Percentiles rank a stretch among this genome's conserved stretches.
Conservation (phyloP, 2,329 filamentous ascomycete genomes). For the Ophiostoma perfectum region DNA sequence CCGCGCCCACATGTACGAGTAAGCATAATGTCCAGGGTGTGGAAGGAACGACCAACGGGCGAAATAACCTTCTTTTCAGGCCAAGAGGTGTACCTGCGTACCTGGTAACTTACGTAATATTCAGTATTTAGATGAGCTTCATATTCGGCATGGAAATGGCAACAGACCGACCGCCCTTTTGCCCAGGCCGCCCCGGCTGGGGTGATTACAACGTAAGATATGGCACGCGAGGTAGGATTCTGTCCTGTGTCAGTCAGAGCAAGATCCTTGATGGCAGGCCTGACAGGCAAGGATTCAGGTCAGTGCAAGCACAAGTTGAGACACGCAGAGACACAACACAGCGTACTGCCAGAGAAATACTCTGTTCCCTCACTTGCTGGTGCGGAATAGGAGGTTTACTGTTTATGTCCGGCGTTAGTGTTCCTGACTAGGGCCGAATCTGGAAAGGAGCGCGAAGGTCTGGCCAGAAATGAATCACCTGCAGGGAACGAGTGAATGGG, state of each 20-base stretch:
- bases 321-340: too few species aligned
- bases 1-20: not conserved
- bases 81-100: not conserved
- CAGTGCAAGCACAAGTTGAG: not conserved
- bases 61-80: not conserved
- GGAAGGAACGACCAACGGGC: not conserved
- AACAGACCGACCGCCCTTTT: not conserved
- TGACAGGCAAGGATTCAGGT: not conserved
- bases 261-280: not conserved
- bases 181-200: not conserved
- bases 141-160: not conserved
- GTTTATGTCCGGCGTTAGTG: not conserved
- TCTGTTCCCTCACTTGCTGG: too few species aligned
- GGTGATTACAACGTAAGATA: not conserved
- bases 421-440: slow-evolving; percentile 2
- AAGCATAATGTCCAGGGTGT: not conserved
- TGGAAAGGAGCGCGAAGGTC: slow-evolving; percentile 8
- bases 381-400: too few species aligned
- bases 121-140: not conserved
- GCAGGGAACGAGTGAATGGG: slow-evolving; percentile 9
- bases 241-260: not conserved
- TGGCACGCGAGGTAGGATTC: not conserved
- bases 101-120: not conserved
- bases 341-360: too few species aligned
- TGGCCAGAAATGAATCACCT: slow-evolving; percentile 6